These are phyloP conservation scores for Gossypium arboreum DNA, from an alignment of 345 rosid species.

Conservation along the genomic window DNA sequence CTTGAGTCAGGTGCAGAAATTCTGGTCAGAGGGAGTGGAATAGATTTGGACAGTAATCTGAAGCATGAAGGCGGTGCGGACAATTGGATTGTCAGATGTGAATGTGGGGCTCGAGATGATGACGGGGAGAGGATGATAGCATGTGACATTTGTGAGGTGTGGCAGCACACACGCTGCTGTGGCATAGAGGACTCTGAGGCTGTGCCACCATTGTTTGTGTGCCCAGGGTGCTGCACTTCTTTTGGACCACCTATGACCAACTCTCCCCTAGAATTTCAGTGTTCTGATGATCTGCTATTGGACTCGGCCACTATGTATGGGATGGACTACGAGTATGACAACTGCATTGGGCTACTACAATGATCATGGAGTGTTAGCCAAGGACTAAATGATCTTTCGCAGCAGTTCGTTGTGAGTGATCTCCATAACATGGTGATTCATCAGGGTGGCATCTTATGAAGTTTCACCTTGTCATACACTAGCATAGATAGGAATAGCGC, in stretches of 20 bases:
- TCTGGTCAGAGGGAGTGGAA: slow-evolving; percentile 48
- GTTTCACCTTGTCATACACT: background rate
- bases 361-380: background rate
- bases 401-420: background rate
- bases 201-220: slow-evolving; percentile 70
- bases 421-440: background rate
- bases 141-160: slow-evolving; percentile 75
- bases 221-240: slow-evolving; percentile 58
- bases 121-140: slow-evolving; percentile 95
- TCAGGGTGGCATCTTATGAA: background rate
- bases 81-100: slow-evolving; percentile 74
- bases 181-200: slow-evolving; percentile 62
- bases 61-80: slow-evolving; percentile 66
- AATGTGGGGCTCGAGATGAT: slow-evolving; percentile 74
- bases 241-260: slow-evolving; percentile 35
- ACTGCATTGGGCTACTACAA: slow-evolving; percentile 10
- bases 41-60: slow-evolving; percentile 34
- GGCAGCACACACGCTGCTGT: slow-evolving; percentile 89
- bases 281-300: slow-evolving; percentile 30
- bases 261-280: slow-evolving; percentile 29
- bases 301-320: slow-evolving; percentile 13
- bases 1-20: slow-evolving; percentile 51
- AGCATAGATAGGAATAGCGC: background rate
- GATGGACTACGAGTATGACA: slow-evolving; percentile 7
- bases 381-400: background rate